Evolutionary conservation across 305 asterid species (phyloP).

Genomic region (Fraxinus nigra): DNA sequence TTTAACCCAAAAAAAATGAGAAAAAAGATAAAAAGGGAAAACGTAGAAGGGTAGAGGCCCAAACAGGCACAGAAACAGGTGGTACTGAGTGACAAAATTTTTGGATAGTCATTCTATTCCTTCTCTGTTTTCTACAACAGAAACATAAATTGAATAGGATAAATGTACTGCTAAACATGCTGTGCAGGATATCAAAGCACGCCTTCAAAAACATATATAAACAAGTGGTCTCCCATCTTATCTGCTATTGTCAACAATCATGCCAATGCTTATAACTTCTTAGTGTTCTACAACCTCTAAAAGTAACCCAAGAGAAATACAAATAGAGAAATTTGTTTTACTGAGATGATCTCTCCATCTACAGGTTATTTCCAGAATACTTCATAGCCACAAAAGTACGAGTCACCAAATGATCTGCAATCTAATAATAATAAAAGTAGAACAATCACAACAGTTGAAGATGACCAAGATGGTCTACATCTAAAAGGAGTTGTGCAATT

Average conservation of each 20-base stretch:
- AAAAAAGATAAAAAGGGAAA: not conserved
- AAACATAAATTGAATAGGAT: not conserved
- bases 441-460: constrained; percentile 7
- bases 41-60: not conserved
- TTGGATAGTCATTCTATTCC: not conserved
- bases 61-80: not conserved
- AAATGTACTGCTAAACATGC: not conserved
- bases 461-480: not conserved
- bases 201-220: not conserved
- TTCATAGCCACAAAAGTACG: constrained; percentile 22
- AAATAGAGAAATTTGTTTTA: constrained; percentile 11
- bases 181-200: not conserved
- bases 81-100: not conserved
- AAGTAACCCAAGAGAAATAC: constrained; percentile 6
- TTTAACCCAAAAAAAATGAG: not conserved
- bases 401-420: constrained; percentile 16
- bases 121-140: not conserved
- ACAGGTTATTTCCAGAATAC: constrained; percentile 26
- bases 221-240: not conserved
- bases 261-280: not conserved
- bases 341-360: constrained; percentile 13
- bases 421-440: constrained; percentile 22
- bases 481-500: constrained; percentile 20
- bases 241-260: not conserved
- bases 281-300: constrained; percentile 26